Evolutionary conservation across 768 basidiomycete genomes (phyloP).

Genomic region (Lepiota venenata): DNA sequence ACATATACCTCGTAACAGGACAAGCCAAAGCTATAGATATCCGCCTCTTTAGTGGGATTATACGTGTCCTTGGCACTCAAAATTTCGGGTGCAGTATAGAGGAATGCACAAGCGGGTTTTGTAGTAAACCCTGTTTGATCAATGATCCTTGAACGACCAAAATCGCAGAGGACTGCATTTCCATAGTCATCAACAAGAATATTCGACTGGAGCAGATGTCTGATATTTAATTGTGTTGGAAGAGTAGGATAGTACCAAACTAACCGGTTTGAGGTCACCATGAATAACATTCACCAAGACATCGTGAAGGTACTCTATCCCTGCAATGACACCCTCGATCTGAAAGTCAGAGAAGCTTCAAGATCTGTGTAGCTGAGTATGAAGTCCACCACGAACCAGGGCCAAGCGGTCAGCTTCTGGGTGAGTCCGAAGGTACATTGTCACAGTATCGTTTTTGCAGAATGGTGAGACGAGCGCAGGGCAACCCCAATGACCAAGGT

Average conservation of each 20-base stretch:
- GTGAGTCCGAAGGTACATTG: constrained; percentile 10
- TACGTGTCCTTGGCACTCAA: background rate
- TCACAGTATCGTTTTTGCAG: constrained; percentile 11
- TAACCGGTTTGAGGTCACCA: too few species aligned
- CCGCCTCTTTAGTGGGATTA: background rate
- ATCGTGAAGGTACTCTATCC: background rate
- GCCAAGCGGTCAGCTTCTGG: constrained; percentile 9
- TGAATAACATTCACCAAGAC: too few species aligned
- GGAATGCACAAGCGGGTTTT: constrained; percentile 4
- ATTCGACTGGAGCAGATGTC: background rate
- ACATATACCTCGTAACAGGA: too few species aligned
- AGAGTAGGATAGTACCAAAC: too few species aligned
- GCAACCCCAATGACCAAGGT: background rate
- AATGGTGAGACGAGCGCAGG: constrained; percentile 16
- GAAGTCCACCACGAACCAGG: constrained; percentile 5
- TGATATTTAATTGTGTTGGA: too few species aligned
- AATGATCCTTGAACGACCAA: constrained; percentile 14
- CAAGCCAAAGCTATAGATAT: background rate
- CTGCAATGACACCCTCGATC: constrained; percentile 6
- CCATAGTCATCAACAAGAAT: background rate
- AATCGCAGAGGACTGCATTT: background rate
- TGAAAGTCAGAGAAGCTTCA: background rate
- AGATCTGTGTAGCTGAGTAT: background rate
- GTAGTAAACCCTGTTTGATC: constrained; percentile 15
- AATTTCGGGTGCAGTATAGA: constrained; percentile 19